Evolutionary conservation across 192 early-diverging fungal genomes (phyloP), one percentile per base, ranked within the genome.

Genomic region (Chytriomyces confervae): DNA sequence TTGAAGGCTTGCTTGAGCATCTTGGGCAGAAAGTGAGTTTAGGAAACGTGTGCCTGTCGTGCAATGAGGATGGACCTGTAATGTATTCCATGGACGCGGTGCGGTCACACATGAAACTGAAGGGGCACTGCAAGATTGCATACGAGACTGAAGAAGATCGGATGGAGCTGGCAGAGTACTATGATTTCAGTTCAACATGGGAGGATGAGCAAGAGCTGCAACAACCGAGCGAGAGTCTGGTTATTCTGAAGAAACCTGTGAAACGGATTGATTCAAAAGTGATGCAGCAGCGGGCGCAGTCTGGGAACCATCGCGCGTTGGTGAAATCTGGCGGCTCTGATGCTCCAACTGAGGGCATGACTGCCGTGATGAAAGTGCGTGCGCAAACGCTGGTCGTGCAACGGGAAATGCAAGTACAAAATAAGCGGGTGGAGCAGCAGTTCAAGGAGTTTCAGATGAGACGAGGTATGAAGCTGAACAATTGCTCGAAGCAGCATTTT

Each of bases 71-170:
- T 47, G 94, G 94, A 0, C 86, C 91, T 48, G 86, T 85, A 66
- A 82, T 93, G 79, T 86, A 90, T 72, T 76, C 82, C 24, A 72
- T 94, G 53, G 95, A 95, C 66, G 93, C 95, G 27, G 95, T 97
- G 29, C 83, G 93, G 66, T 87, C 83, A 51, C 96, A 97, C 65
- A 97, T 97, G 95, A 69, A 51, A 4, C n/a, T 45, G 27, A 96
- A 95, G 84, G 93, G 94, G n/a, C 96, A 97, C 80, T 92, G 91
- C 75, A 95, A 93, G 85, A 92, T 97, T 71, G 91, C 91, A 13
- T 95, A 96, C 79, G 95, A 94, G 50, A 92, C 94, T 51, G 89
- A 90, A 45, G 95, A 94, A 50, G 88, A 91, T 8, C 94, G 95
- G 50, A 84, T 93, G 79, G 95, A 96, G 77, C 84, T 97, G 61